Conservation (phyloP, 768 basidiomycete species). For the Podaxis pistillaris region DNA sequence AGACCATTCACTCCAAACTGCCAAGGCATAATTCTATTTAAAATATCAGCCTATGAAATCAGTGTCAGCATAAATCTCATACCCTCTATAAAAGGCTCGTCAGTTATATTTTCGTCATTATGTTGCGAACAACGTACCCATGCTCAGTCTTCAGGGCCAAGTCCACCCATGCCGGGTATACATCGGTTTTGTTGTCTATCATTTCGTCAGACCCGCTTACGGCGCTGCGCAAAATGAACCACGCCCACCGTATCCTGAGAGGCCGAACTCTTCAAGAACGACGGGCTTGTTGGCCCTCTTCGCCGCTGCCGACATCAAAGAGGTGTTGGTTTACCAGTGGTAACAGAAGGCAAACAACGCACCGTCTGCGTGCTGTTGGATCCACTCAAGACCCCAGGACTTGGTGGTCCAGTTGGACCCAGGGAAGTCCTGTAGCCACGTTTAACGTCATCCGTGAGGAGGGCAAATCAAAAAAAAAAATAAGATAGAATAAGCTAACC, state of each 20-base stretch:
- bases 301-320: constrained; percentile 36
- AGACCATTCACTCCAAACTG: constrained; percentile 51
- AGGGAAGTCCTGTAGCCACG: constrained; percentile 37
- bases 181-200: constrained; percentile 45
- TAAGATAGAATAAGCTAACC: constrained; percentile 21
- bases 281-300: constrained; percentile 57
- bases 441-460: background rate
- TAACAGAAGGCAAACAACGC: constrained; percentile 3
- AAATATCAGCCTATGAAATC: background rate
- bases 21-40: constrained; percentile 51
- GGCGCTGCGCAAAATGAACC: background rate
- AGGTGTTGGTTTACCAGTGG: background rate
- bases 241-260: constrained; percentile 38
- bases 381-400: constrained; percentile 58
- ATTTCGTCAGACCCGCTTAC: background rate
- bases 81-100: constrained; percentile 24
- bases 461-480: background rate
- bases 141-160: constrained; percentile 47
- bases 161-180: constrained; percentile 52
- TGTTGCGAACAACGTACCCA: constrained; percentile 33
- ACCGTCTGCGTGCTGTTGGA: constrained; percentile 51
- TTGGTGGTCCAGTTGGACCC: constrained; percentile 48
- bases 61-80: constrained; percentile 10
- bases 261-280: constrained; percentile 63
- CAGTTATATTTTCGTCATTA: background rate